Evolutionary conservation across 805 yeast genomes (phyloP), one percentile per base, ranked within the genome.

Genomic region (Teunomyces cretensis): DNA sequence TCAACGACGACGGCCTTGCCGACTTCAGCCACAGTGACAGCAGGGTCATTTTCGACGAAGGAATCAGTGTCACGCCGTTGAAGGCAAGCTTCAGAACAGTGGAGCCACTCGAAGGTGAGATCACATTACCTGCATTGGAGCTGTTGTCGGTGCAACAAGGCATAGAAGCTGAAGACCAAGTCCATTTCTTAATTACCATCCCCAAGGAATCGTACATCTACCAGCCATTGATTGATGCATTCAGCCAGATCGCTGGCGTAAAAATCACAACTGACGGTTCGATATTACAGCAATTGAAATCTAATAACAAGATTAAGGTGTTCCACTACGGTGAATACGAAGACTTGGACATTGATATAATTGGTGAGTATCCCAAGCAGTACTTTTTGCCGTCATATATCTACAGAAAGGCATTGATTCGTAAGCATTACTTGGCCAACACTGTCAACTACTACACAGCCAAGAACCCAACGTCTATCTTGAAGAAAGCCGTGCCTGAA

Each of bases 271-370:
- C 61, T 8, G 67, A 64, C 32, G 33, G 47, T 2, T 46, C 55
- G 11, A 39, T 57, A 13, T 43, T 64, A 22, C 22, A 49, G 9
- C 47, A 52, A 12, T 44, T 61, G 13, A 39, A 54, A 2, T 32
- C 46, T 2, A 41, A 52, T 6, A 42, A 49, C 2, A 49, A 49
- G 2, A 48, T 48, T 0, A 78, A 73, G 49, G 63, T 80, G 0
- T 82, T 88, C 55, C 96, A 89, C 48, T 90, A 81, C 61, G 91
- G 89, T 14, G 98, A 92, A 44, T 92, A 92, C 62, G 99, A 92
- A 60, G 89, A 86, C 39, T 65, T 90, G 16, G 87, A 91, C 57
- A 78, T 90, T 57, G 97, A 91, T 54, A 62, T 76, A 47, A 55
- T 84, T 28, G 68, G 71, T 55, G 45, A 63, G 14, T 61, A 70